Evolutionary conservation across 2,329 filamentous ascomycete species (phyloP), one percentile per base, ranked within the genome.

Genomic region (Calonectria pteridis): DNA sequence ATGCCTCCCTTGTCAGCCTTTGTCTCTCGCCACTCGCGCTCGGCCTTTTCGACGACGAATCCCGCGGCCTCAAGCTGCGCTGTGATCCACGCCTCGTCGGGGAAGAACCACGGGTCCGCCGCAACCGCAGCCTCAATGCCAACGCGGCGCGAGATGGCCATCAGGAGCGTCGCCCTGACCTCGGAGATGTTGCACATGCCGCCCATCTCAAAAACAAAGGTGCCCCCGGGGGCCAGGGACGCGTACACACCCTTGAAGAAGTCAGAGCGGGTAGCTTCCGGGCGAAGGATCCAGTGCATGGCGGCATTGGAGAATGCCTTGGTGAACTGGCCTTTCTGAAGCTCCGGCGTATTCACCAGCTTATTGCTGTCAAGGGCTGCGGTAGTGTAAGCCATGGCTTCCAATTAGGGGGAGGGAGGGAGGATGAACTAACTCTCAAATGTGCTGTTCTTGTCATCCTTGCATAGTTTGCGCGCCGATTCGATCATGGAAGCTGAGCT

Each of bases 91-190:
- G 76, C 81, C 78, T 92, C 91, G 75, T 92, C 91, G 0, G 93
- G 92, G 81, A 94, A 95, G 83, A 93, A 94, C 93, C 93, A 95
- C 6, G 93, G 93, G 74, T 89, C 89, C 0, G 85, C 86, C 18
- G 86, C 87, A 26, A 85, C 74, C 0, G 90, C 89, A 13, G 84
- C 83, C n/a, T 84, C 78, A 2, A 92, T 76, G 0, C 89, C 85
- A 0, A 91, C 81, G 1, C 90, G 88, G 1, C 88, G 86, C 20
- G 86, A 82, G 1, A 93, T 84, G 2, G 88, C 88, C 20, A 86
- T 85, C 5, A 92, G 83, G 10, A 94, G 84, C 2, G 91, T 90
- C 0, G 89, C 86, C 33, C 90, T 87, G 77, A 93, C 88, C 82
- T 94, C 93, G 1, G 87, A 85, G 1, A 93, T 88, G 82, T 94